Evolutionary conservation across 306 rosid species (phyloP).

Genomic region (Dicorynia guianensis): DNA sequence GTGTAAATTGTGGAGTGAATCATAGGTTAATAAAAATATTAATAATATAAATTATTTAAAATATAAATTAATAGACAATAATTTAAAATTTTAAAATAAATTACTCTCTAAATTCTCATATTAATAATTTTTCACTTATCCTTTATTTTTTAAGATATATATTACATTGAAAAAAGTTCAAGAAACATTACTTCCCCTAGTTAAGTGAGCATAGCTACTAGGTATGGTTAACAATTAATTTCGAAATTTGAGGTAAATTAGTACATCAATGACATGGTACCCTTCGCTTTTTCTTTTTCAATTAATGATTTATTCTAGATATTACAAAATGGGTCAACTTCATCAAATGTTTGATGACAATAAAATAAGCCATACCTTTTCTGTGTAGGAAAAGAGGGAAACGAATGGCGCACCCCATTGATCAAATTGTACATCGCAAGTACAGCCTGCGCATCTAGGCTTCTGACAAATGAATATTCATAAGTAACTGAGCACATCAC

Average conservation of each 20-base stretch:
- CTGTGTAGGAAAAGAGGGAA: constrained; percentile 1
- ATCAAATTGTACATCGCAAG: constrained; percentile 38
- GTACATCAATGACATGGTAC: not conserved
- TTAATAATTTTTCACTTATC: no score
- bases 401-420: not conserved
- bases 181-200: no score
- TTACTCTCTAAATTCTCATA: no score
- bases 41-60: no score
- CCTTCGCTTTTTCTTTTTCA: not conserved
- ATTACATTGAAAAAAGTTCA: no score
- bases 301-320: not conserved
- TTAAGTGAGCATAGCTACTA: no score
- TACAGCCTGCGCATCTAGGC: constrained; percentile 17
- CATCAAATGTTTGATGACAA: constrained; percentile 15
- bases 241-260: not conserved
- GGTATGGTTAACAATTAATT: no score
- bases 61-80: no score
- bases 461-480: constrained; percentile 47
- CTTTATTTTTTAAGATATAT: no score
- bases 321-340: not conserved
- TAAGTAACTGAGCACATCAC: not conserved
- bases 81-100: no score
- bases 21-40: no score
- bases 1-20: no score
- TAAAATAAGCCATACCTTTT: not conserved